A percentile compares a stretch with the other conserved stretches of the same genome.
Conservation (phyloP, 2,329 filamentous ascomycete genomes). For the Thielaviopsis euricoi region DNA sequence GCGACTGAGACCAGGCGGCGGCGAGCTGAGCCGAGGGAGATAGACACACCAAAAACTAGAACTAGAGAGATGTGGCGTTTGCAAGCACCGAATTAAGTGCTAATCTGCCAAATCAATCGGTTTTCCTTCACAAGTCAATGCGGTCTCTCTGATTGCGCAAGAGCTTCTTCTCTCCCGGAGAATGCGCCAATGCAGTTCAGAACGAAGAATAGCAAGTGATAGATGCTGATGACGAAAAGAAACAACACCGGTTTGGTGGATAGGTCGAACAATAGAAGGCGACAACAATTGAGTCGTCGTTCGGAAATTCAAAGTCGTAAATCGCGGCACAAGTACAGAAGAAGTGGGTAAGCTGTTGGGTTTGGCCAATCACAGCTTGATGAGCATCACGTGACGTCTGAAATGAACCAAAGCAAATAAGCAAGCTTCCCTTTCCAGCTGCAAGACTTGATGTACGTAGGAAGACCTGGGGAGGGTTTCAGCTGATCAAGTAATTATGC, state of each 20-base stretch:
- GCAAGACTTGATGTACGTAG: background rate
- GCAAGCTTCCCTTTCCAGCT: background rate
- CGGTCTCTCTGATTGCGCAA: background rate
- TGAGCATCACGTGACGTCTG: background rate
- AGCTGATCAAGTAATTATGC: too few species aligned
- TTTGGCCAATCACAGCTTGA: conserved; percentile 2
- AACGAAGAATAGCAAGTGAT: background rate
- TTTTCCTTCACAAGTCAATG: background rate
- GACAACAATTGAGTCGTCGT: background rate
- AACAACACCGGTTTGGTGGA: conserved; percentile 7
- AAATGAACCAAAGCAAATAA: background rate
- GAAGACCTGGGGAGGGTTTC: too few species aligned
- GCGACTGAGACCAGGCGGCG: background rate
- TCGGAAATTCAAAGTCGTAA: background rate
- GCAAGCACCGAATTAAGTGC: background rate
- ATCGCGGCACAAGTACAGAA: background rate
- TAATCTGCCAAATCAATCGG: background rate
- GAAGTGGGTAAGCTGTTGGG: background rate
- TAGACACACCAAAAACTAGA: background rate
- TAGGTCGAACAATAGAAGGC: conserved; percentile 1
- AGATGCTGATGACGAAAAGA: conserved; percentile 1
- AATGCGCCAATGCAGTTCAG: conserved; percentile 9
- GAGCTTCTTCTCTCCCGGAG: conserved; percentile 7
- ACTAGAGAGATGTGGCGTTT: conserved; percentile 5
- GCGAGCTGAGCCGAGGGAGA: background rate